phyloP scores from a whole-genome alignment of 352 stramenopile genomes.

The Phytophthora rubi region DNA sequence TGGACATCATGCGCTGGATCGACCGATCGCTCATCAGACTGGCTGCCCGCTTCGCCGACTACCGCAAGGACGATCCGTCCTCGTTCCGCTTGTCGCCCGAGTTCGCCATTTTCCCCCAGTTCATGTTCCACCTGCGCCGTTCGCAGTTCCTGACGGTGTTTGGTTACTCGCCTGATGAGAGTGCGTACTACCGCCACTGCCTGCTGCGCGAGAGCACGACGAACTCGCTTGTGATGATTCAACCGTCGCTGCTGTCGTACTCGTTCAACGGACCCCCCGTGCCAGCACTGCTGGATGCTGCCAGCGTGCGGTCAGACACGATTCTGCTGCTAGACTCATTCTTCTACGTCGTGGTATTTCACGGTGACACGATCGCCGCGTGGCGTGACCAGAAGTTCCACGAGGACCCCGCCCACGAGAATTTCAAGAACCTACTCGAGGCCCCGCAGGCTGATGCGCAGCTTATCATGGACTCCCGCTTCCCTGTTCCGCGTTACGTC shows the following conservation, averaged over 20 bases:
- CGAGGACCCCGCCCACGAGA: slow-evolving; percentile 95
- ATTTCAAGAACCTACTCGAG: slow-evolving; percentile 98
- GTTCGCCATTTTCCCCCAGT: slow-evolving; percentile 99
- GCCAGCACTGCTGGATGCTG: slow-evolving; percentile 89
- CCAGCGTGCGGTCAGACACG: slow-evolving; percentile 96
- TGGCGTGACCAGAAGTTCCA: slow-evolving; percentile 98
- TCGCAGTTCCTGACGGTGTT: slow-evolving; percentile 99
- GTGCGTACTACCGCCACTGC: slow-evolving; percentile 96
- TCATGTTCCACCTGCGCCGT: slow-evolving; percentile 99
- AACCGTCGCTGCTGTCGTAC: slow-evolving; percentile 99
- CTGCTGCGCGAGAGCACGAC: slow-evolving; percentile 96
- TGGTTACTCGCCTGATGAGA: slow-evolving; percentile 99
- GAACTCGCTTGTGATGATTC: slow-evolving; percentile 99
- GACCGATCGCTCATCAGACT: slow-evolving; percentile 98
- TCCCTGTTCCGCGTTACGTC: slow-evolving; percentile 99
- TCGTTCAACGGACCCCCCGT: slow-evolving; percentile 93
- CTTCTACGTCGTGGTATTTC: slow-evolving; percentile 99
- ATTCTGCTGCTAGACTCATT: slow-evolving; percentile 99
- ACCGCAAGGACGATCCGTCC: slow-evolving; percentile 97
- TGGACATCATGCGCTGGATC: slow-evolving; percentile 91
- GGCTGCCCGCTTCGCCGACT: slow-evolving; percentile 99
- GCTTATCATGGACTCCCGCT: slow-evolving; percentile 99
- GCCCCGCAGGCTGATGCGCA: slow-evolving; percentile 98
- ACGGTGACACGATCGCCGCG: slow-evolving; percentile 98
- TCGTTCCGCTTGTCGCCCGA: slow-evolving; percentile 97